phyloP scores from a whole-genome alignment of 805 yeast genomes.

The Candida ascalaphidarum region DNA sequence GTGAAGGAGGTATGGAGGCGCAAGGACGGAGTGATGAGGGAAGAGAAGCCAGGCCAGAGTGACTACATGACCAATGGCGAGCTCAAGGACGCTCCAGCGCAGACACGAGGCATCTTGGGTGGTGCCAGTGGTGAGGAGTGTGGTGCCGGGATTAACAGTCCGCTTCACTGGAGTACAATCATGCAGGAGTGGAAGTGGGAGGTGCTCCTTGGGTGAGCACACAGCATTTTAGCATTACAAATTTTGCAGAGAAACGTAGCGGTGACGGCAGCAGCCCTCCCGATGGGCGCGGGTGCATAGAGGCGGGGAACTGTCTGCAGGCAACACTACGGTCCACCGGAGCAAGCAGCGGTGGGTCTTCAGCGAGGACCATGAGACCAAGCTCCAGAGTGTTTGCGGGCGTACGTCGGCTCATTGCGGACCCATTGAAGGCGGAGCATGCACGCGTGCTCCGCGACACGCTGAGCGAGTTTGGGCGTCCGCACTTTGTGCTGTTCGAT shows the following conservation, averaged over 20 bases:
- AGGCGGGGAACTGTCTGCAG: too few relatives aligned
- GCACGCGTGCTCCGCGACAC: slow-evolving; percentile 24
- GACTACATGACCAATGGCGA: slow-evolving; percentile 2
- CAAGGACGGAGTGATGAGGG: slow-evolving; percentile 35
- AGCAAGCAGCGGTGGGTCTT: too few relatives aligned
- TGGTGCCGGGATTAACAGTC: slow-evolving; percentile 35
- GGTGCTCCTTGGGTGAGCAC: slow-evolving; percentile 49
- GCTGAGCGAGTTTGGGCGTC: slow-evolving; percentile 21
- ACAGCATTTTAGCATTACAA: too few relatives aligned
- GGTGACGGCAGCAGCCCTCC: too few relatives aligned
- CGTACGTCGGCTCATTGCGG: too few relatives aligned
- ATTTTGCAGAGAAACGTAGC: too few relatives aligned
- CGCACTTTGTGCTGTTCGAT: slow-evolving; percentile 52
- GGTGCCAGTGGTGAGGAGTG: slow-evolving; percentile 24
- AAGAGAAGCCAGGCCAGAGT: slow-evolving; percentile 10
- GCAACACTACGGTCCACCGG: too few relatives aligned
- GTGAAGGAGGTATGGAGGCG: slow-evolving; percentile 67
- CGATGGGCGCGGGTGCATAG: too few relatives aligned
- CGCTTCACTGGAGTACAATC: slow-evolving; percentile 59
- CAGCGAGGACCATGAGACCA: too few relatives aligned
- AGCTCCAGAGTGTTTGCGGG: too few relatives aligned
- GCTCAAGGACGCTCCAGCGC: slow-evolving; percentile 13
- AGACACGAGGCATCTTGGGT: slow-evolving; percentile 32
- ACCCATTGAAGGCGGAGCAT: too few relatives aligned
- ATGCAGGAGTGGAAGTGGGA: slow-evolving; percentile 79